These are phyloP conservation scores for Thalassiosira pacifica DNA, from an alignment of 352 stramenopile species.

Conservation along the genomic window DNA sequence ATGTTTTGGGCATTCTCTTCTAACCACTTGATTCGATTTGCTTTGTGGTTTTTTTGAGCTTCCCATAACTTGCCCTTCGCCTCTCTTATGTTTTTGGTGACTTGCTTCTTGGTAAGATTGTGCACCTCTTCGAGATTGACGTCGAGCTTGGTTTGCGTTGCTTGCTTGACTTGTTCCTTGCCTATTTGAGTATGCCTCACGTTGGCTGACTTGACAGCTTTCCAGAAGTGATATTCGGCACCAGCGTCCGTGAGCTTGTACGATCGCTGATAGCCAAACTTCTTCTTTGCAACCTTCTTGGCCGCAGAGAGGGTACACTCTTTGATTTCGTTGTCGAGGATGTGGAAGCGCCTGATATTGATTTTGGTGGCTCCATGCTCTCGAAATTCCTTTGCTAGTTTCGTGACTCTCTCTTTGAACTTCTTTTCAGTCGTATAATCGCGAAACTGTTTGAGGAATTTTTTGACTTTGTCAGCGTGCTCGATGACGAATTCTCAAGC, in stretches of 20 bases:
- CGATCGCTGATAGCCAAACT: slow-evolving; percentile 40
- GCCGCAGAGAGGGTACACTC: slow-evolving; percentile 5
- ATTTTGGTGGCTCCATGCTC: background rate
- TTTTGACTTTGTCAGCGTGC: slow-evolving; percentile 32
- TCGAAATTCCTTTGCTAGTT: background rate
- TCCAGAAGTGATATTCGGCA: slow-evolving; percentile 27
- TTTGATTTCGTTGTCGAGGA: too few species aligned
- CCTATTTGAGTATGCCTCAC: background rate
- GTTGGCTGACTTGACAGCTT: slow-evolving; percentile 25
- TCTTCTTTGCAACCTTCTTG: slow-evolving; percentile 1
- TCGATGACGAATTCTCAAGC: slow-evolving; percentile 31
- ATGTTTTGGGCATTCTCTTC: slow-evolving; percentile 32
- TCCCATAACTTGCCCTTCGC: background rate
- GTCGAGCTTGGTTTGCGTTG: background rate
- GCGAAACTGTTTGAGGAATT: slow-evolving; percentile 14
- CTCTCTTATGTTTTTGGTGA: background rate
- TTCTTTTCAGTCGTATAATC: slow-evolving; percentile 7
- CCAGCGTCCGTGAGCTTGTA: slow-evolving; percentile 9
- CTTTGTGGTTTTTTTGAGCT: slow-evolving; percentile 22
- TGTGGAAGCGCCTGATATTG: background rate
- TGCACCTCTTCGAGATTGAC: background rate
- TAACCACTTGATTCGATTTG: slow-evolving; percentile 30
- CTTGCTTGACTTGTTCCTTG: background rate
- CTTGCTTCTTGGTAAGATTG: background rate
- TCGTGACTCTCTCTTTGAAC: background rate